Conservation (phyloP, 805 yeast genomes). For the Blastobotrys muscicola region DNA sequence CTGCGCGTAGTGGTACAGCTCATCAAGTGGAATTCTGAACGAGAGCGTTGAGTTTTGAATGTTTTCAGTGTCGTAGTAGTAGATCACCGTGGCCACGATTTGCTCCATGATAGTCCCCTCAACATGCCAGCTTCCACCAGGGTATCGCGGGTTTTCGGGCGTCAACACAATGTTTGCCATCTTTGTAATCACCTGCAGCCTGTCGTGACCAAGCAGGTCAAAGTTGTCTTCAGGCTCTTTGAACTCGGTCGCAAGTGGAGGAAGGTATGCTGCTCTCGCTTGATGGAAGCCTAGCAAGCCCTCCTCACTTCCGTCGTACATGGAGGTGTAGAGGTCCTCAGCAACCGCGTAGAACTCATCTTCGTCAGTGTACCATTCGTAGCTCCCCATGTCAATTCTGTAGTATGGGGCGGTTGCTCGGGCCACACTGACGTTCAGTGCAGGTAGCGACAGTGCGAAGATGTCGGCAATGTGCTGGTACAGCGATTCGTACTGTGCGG, state of each 20-base stretch:
- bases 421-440: conserved; percentile 26
- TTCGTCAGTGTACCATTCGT: too few species aligned
- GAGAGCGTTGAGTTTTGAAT: conserved; percentile 29
- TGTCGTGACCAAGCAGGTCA: conserved; percentile 7
- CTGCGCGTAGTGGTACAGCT: conserved; percentile 31
- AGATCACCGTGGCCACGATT: conserved; percentile 34
- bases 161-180: conserved; percentile 34
- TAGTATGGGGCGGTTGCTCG: background rate
- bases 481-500: conserved; percentile 21
- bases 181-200: conserved; percentile 32
- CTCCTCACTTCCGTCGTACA: background rate
- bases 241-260: background rate
- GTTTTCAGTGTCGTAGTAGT: conserved; percentile 35
- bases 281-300: conserved; percentile 3
- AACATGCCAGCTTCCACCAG: conserved; percentile 37
- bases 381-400: too few species aligned
- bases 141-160: conserved; percentile 32
- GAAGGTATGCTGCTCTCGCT: background rate
- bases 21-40: conserved; percentile 19
- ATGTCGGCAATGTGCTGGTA: conserved; percentile 28
- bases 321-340: background rate
- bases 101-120: conserved; percentile 36
- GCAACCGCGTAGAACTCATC: background rate
- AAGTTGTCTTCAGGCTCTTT: background rate
- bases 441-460: conserved; percentile 28